Evolutionary conservation across 1,284 basidiomycete genomes (phyloP).

Genomic region (Trichosporon ovoides): DNA sequence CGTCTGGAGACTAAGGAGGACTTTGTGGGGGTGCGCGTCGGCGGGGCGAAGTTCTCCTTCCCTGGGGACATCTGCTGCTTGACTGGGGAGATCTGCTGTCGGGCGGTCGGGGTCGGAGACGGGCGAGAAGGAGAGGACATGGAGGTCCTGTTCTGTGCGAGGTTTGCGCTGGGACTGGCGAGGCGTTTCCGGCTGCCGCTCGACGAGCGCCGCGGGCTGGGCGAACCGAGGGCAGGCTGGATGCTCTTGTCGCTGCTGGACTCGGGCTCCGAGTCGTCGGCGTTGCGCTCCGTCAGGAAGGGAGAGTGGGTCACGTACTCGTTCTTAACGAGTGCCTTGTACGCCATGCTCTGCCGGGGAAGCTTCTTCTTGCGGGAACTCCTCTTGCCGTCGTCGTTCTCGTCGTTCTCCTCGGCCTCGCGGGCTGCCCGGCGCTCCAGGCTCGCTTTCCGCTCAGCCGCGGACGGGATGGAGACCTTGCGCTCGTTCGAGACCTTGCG

Average conservation of each 20-base stretch:
- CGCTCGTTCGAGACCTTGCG: slow-evolving; percentile 34
- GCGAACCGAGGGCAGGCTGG: slow-evolving; percentile 29
- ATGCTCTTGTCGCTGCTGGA: not conserved
- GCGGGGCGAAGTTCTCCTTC: not conserved
- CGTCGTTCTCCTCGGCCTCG: slow-evolving; percentile 59
- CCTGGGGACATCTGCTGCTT: slow-evolving; percentile 5
- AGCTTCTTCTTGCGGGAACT: slow-evolving; percentile 31
- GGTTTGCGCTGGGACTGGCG: slow-evolving; percentile 25
- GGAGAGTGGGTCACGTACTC: slow-evolving; percentile 80
- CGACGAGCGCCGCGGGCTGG: slow-evolving; percentile 30
- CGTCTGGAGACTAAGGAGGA: slow-evolving; percentile 70
- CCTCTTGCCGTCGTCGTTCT: slow-evolving; percentile 2
- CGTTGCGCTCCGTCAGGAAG: slow-evolving; percentile 53
- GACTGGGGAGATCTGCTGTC: slow-evolving; percentile 10
- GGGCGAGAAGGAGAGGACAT: slow-evolving; percentile 38
- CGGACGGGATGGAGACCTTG: slow-evolving; percentile 29
- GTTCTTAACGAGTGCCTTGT: slow-evolving; percentile 66
- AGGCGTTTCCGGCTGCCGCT: slow-evolving; percentile 25
- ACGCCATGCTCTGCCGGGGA: slow-evolving; percentile 66
- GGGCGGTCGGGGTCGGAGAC: slow-evolving; percentile 16
- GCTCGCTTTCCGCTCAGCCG: slow-evolving; percentile 20
- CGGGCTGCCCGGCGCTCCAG: slow-evolving; percentile 19
- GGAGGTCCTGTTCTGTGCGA: slow-evolving; percentile 19
- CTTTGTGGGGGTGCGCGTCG: slow-evolving; percentile 49
- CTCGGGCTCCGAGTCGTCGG: not conserved